Conservation (phyloP, 1,284 basidiomycete genomes). For the Boletus albobrunnescens region DNA sequence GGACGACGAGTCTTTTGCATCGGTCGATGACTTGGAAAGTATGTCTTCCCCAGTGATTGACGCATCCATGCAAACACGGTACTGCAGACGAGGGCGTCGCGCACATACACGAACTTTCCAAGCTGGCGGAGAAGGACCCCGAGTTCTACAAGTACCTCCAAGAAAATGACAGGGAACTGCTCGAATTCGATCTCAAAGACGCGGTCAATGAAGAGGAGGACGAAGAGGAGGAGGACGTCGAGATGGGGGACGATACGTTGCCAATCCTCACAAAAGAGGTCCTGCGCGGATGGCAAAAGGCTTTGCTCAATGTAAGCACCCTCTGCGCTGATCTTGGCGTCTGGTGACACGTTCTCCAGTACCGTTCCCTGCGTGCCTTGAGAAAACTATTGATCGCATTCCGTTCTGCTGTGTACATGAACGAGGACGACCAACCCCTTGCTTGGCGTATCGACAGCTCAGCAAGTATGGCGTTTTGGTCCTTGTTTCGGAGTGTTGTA, state of each 20-base stretch:
- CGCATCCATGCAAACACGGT: conserved; percentile 7
- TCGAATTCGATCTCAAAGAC: conserved; percentile 65
- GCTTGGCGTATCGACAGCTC: conserved; percentile 82
- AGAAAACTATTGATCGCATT: conserved; percentile 86
- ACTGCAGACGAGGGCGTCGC: conserved; percentile 59
- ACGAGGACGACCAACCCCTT: conserved; percentile 75
- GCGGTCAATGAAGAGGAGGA: conserved; percentile 42
- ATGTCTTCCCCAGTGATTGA: conserved; percentile 7
- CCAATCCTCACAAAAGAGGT: conserved; percentile 74
- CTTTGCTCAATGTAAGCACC: conserved; percentile 72
- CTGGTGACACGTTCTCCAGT: conserved; percentile 41
- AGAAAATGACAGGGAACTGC: conserved; percentile 89
- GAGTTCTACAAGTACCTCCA: conserved; percentile 98
- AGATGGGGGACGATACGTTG: conserved; percentile 43
- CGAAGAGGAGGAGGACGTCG: conserved; percentile 41
- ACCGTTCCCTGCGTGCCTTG: conserved; percentile 82
- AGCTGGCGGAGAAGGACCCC: conserved; percentile 92
- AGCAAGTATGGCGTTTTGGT: conserved; percentile 38
- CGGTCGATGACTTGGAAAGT: conserved; percentile 75
- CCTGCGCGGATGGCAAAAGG: conserved; percentile 84
- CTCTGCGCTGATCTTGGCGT: neutral
- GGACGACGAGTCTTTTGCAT: conserved; percentile 70
- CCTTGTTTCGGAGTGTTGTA: neutral
- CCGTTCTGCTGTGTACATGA: conserved; percentile 84
- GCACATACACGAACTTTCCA: conserved; percentile 82